Evolutionary conservation across 2,329 filamentous ascomycete species (phyloP), one percentile per base, ranked within the genome.

Genomic region (Aureobasidium lini): DNA sequence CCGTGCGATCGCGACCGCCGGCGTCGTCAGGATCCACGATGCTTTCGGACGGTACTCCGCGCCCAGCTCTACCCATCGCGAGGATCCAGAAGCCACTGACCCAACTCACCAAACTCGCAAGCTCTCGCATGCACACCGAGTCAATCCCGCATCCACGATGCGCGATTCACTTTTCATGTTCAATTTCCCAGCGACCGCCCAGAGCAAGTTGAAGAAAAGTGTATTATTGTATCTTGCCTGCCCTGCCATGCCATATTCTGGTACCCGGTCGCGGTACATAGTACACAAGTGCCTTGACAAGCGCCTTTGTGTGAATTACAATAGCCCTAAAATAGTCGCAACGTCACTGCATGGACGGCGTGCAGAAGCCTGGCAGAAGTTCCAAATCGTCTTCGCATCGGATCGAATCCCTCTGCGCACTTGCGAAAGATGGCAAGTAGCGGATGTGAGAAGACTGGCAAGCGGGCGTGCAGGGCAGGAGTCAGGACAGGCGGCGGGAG

Each of bases 291-390:
- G 23, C 23, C 23, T 23, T 23, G 23, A 23, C 23, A 23, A 23
- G 23, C 23, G 23, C 23, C 23, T 23, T 23, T 23, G 23, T 9
- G 3, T 36, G 34, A 9, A 13, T 13, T 9, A 3, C 34, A 31
- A 8, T 1, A 18, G 31, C 50, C 50, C 52, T 44, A 56, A 44
- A 44, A 43, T 56, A 44, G 52, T 56, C 16, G n/a, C 52, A 56
- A 56, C 52, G 52, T 43, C 29, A 11, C 52, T 56, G 52, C 52
- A 56, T 56, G n/a, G 28, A 34, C 37, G 49, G 31, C 31, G 40
- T 56, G 52, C 52, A 56, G 52, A 56, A 56, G 52, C n/a, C 40
- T 56, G 29, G 39, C 39, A 56, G 29, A 56, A 56, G 39, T 37
- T 54, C 52, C 15, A 31, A 32, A 39, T 18, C 36, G 7, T 50